Conservation (phyloP, 2,329 filamentous ascomycete genomes). For the Aotearoamyces nothofagi region DNA sequence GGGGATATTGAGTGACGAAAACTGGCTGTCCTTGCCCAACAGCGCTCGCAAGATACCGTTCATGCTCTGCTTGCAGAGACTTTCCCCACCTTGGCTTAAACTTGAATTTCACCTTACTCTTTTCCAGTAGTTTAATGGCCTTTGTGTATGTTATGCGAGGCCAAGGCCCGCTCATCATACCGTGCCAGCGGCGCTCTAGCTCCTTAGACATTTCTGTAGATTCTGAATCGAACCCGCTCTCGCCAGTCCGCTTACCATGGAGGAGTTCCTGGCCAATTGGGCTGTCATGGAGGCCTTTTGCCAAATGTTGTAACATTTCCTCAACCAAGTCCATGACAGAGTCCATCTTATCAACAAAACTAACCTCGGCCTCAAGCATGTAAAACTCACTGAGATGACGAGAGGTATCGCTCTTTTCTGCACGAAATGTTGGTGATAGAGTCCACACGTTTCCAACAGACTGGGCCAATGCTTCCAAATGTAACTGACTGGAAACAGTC, state of each 20-base stretch:
- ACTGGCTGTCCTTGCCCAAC: constrained; percentile 48
- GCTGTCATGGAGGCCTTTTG: constrained; percentile 26
- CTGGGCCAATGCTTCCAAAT: constrained; percentile 83
- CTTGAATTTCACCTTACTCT: constrained; percentile 45
- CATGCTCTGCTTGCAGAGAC: constrained; percentile 81
- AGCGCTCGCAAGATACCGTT: constrained; percentile 65
- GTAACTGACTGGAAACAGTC: constrained; percentile 87
- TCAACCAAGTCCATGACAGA: constrained; percentile 70
- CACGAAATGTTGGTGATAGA: constrained; percentile 82
- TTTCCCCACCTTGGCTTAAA: constrained; percentile 54
- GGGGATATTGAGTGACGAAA: constrained; percentile 91
- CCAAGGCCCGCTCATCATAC: constrained; percentile 48
- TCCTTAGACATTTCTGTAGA: constrained; percentile 27
- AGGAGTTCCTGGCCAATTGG: constrained; percentile 39
- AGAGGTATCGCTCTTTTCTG: constrained; percentile 84
- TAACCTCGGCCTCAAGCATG: constrained; percentile 89
- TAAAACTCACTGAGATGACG: constrained; percentile 96
- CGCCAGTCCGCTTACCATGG: constrained; percentile 25
- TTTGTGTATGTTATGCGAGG: constrained; percentile 70
- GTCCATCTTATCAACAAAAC: constrained; percentile 56
- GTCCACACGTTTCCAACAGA: constrained; percentile 87
- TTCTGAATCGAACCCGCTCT: constrained; percentile 4
- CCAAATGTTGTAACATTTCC: constrained; percentile 50
- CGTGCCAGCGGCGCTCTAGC: constrained; percentile 57
- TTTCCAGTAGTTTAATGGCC: constrained; percentile 54